Conservation (phyloP, 441 rosid species). For the Capsella rubella region DNA sequence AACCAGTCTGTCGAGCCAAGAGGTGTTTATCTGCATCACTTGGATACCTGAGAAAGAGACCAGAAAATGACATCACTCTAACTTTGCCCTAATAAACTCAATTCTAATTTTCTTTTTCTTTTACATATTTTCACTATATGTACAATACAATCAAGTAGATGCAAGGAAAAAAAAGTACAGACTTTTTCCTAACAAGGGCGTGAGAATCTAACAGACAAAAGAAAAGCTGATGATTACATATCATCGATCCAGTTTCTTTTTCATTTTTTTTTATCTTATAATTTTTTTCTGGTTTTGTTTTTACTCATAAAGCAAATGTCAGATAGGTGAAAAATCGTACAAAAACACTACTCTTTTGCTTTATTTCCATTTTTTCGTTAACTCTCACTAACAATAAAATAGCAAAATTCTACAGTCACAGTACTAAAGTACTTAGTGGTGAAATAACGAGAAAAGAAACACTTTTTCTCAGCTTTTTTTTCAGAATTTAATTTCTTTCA, state of each 20-base stretch:
- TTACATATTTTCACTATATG: conserved; percentile 11
- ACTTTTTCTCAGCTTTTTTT: conserved; percentile 24
- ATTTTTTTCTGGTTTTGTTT: conserved; percentile 21
- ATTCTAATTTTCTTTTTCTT: conserved; percentile 17
- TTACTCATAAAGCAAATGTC: conserved; percentile 40
- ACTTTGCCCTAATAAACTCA: conserved; percentile 43
- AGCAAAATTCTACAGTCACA: conserved; percentile 38
- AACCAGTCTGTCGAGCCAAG: conserved; percentile 96
- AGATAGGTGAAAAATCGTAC: conserved; percentile 37
- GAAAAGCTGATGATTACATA: conserved; percentile 52
- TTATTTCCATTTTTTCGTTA: conserved; percentile 43
- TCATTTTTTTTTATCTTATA: conserved; percentile 39
- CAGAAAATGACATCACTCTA: conserved; percentile 74
- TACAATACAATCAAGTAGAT: conserved; percentile 38
- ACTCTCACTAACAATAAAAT: conserved; percentile 41
- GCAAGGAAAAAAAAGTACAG: conserved; percentile 34
- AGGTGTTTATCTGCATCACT: conserved; percentile 99
- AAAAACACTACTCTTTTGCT: conserved; percentile 39
- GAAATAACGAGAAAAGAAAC: conserved; percentile 22
- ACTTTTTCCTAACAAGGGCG: conserved; percentile 60
- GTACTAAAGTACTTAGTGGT: conserved; percentile 8
- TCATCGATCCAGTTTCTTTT: conserved; percentile 38
- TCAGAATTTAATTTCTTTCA: neutral
- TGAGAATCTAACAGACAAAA: conserved; percentile 74
- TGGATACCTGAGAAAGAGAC: conserved; percentile 97